Evolutionary conservation across 768 basidiomycete genomes (phyloP).

Genomic region (Podaxis sp.): DNA sequence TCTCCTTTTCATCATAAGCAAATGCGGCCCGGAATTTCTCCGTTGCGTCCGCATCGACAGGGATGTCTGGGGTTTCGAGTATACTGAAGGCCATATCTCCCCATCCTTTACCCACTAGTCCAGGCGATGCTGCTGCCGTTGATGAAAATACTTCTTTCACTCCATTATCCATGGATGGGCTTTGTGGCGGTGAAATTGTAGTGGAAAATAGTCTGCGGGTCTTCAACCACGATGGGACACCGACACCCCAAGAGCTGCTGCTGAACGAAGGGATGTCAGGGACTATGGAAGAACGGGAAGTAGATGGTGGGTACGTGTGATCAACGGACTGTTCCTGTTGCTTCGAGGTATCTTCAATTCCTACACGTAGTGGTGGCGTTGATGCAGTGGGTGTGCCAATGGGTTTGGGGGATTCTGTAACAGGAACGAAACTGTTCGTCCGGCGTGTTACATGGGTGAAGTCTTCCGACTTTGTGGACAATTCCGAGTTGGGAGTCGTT

Average conservation of each 20-base stretch:
- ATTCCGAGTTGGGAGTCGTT: slow-evolving; percentile 24
- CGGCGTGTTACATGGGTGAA: slow-evolving; percentile 68
- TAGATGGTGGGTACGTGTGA: slow-evolving; percentile 83
- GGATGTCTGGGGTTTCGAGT: slow-evolving; percentile 67
- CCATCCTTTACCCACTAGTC: slow-evolving; percentile 33
- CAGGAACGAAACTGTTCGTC: slow-evolving; percentile 58
- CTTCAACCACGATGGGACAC: slow-evolving; percentile 73
- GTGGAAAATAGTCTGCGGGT: slow-evolving; percentile 41
- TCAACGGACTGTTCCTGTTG: slow-evolving; percentile 29
- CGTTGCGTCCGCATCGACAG: slow-evolving; percentile 57
- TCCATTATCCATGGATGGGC: slow-evolving; percentile 28
- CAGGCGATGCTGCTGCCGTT: slow-evolving; percentile 26
- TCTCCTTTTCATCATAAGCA: slow-evolving; percentile 88
- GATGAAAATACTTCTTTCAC: slow-evolving; percentile 65
- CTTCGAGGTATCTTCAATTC: slow-evolving; percentile 16
- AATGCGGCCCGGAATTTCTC: slow-evolving; percentile 83
- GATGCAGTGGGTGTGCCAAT: slow-evolving; percentile 12
- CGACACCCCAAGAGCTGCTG: slow-evolving; percentile 59
- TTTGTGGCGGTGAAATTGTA: slow-evolving; percentile 22
- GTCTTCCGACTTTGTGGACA: slow-evolving; percentile 48
- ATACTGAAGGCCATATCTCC: slow-evolving; percentile 78
- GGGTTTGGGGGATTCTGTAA: slow-evolving; percentile 45
- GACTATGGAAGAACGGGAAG: slow-evolving; percentile 45
- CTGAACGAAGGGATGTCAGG: slow-evolving; percentile 46
- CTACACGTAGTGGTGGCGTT: slow-evolving; percentile 10